phyloP scores from a whole-genome alignment of 129 eudicot genomes.

The Mikania micrantha region DNA sequence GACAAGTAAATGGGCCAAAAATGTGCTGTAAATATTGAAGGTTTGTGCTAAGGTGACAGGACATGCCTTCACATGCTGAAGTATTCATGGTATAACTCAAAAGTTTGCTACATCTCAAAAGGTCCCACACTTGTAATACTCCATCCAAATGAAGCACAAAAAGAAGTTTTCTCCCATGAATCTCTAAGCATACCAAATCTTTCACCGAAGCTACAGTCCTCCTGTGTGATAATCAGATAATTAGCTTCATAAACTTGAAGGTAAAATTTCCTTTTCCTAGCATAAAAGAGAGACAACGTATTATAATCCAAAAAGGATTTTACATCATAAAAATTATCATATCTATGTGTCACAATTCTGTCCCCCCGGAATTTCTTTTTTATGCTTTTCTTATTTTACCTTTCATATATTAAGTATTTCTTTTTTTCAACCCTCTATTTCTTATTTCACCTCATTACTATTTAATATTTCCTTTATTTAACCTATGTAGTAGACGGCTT shows the following conservation, averaged over 20 bases:
- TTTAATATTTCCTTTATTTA: too few species aligned
- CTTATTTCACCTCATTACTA: too few species aligned
- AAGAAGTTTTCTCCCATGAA: conserved; percentile 53
- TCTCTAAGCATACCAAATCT: conserved; percentile 48
- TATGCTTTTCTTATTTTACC: too few species aligned
- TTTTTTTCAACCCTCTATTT: too few species aligned
- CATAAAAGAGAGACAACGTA: background rate
- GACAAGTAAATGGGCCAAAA: background rate
- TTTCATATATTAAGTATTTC: too few species aligned
- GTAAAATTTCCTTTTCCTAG: background rate
- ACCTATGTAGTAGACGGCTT: too few species aligned
- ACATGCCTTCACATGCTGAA: conserved; percentile 49
- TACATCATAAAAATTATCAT: background rate
- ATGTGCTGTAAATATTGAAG: background rate
- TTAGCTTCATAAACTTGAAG: conserved; percentile 7
- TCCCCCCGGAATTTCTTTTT: too few species aligned
- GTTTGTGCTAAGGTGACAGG: background rate
- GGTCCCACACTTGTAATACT: conserved; percentile 72
- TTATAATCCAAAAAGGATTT: background rate
- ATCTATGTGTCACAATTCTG: too few species aligned
- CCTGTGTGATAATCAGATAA: conserved; percentile 34
- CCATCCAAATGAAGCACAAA: conserved; percentile 92
- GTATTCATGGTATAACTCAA: conserved; percentile 44
- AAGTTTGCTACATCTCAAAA: conserved; percentile 45
- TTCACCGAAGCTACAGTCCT: conserved; percentile 56